Percentiles rank a stretch among this genome's conserved stretches.
phyloP scores from a whole-genome alignment of 495 filamentous ascomycete species.

The Podospora sp. region DNA sequence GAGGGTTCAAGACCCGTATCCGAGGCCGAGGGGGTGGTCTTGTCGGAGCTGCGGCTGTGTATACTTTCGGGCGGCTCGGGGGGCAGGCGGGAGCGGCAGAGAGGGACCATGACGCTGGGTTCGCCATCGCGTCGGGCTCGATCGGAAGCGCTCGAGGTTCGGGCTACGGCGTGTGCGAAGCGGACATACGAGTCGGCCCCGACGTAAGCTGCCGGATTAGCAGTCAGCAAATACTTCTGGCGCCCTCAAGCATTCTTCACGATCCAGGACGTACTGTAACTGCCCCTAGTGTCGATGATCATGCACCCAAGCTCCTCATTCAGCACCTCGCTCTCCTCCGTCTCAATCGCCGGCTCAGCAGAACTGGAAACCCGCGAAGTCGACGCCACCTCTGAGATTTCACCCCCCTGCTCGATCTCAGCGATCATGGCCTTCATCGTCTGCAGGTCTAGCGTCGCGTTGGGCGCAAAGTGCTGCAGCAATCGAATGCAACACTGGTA shows the following conservation, averaged over 20 bases:
- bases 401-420: slow-evolving; percentile 19
- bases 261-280: slow-evolving; percentile 15
- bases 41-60: background rate
- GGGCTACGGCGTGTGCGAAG: slow-evolving; percentile 17
- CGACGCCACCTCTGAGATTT: background rate
- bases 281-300: slow-evolving; percentile 10
- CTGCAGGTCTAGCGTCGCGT: slow-evolving; percentile 14
- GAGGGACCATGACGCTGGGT: slow-evolving; percentile 5
- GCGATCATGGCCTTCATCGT: slow-evolving; percentile 21
- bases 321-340: slow-evolving; percentile 20
- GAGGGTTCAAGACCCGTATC: background rate
- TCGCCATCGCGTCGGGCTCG: background rate
- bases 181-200: slow-evolving; percentile 20
- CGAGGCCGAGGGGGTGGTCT: background rate
- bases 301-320: slow-evolving; percentile 21
- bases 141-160: background rate
- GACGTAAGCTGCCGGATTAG: slow-evolving; percentile 21
- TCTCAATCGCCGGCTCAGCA: slow-evolving; percentile 12
- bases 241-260: no score
- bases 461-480: slow-evolving; percentile 12
- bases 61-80: slow-evolving; percentile 6
- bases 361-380: no score
- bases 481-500: slow-evolving; percentile 21
- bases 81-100: background rate
- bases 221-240: no score